Conservation (phyloP, 495 filamentous ascomycete species). For the Aspergillus cavernicola region DNA sequence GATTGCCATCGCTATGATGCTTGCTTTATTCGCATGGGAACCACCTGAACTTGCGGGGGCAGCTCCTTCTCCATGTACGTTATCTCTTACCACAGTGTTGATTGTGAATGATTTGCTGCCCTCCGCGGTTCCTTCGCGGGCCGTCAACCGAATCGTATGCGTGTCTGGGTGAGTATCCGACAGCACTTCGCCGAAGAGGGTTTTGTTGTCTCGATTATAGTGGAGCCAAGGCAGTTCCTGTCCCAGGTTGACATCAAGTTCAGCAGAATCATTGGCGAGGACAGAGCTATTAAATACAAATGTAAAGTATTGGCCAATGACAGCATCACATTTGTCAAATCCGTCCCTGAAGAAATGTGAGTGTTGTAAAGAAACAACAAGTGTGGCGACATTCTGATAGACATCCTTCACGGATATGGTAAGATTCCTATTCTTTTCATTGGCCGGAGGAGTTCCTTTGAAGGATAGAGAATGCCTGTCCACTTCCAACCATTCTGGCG, state of each 20-base stretch:
- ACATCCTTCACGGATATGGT: constrained; percentile 62
- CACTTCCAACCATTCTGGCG: constrained; percentile 69
- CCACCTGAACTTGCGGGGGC: constrained; percentile 7
- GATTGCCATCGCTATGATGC: constrained; percentile 44
- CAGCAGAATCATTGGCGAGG: constrained; percentile 46
- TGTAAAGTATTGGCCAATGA: constrained; percentile 59
- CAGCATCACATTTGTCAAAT: constrained; percentile 49
- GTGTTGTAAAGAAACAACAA: constrained; percentile 60
- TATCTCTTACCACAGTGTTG: constrained; percentile 32
- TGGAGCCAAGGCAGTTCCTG: constrained; percentile 60
- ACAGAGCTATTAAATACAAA: constrained; percentile 59
- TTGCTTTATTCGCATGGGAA: constrained; percentile 29
- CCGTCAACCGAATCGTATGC: constrained; percentile 48
- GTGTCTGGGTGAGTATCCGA: constrained; percentile 34
- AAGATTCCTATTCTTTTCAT: constrained; percentile 57
- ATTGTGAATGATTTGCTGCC: constrained; percentile 51
- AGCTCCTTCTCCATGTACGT: constrained; percentile 4
- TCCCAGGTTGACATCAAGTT: constrained; percentile 51
- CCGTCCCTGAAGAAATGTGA: constrained; percentile 40
- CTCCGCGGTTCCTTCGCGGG: constrained; percentile 41
- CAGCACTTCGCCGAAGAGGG: constrained; percentile 63
- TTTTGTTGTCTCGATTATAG: constrained; percentile 54
- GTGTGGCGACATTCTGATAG: constrained; percentile 59
- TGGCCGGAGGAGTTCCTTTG: constrained; percentile 57
- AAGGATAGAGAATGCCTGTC: constrained; percentile 60